phyloP scores from a whole-genome alignment of 495 filamentous ascomycete genomes.

The Parmelia sp. region DNA sequence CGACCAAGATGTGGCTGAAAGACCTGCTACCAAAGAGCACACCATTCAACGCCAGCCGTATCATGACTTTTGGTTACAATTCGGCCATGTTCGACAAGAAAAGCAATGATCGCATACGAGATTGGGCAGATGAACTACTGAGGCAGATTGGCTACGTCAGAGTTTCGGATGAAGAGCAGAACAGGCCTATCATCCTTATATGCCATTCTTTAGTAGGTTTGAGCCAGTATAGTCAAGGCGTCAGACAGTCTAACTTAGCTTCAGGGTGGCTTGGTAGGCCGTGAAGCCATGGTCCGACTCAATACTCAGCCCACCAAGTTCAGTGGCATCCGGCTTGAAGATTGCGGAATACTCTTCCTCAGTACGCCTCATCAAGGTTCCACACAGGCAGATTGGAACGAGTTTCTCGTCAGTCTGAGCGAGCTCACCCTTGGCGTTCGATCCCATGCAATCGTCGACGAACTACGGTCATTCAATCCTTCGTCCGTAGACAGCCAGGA shows the following conservation, averaged over 20 bases:
- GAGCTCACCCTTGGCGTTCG: neutral
- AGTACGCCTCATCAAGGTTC: neutral
- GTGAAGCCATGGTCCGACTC: neutral
- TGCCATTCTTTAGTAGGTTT: neutral
- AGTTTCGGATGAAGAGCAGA: neutral
- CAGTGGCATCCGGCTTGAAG: neutral
- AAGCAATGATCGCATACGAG: neutral
- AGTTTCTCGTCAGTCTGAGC: neutral
- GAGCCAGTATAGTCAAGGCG: neutral
- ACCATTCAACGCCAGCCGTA: neutral
- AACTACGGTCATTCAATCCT: neutral
- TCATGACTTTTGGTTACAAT: neutral
- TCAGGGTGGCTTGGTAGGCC: neutral
- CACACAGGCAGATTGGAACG: neutral
- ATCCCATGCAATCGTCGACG: neutral
- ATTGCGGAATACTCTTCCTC: neutral
- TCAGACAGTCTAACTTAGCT: neutral
- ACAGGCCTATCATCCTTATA: neutral
- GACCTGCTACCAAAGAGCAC: neutral
- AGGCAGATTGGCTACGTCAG: neutral
- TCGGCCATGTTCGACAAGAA: neutral
- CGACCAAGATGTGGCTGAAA: slow-evolving; percentile 18
- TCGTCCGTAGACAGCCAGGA: neutral
- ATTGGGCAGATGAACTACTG: neutral
- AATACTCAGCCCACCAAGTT: neutral